These are phyloP conservation scores for Rhinocladiella similis DNA, from an alignment of 2,329 filamentous ascomycete species.

Conservation along the genomic window DNA sequence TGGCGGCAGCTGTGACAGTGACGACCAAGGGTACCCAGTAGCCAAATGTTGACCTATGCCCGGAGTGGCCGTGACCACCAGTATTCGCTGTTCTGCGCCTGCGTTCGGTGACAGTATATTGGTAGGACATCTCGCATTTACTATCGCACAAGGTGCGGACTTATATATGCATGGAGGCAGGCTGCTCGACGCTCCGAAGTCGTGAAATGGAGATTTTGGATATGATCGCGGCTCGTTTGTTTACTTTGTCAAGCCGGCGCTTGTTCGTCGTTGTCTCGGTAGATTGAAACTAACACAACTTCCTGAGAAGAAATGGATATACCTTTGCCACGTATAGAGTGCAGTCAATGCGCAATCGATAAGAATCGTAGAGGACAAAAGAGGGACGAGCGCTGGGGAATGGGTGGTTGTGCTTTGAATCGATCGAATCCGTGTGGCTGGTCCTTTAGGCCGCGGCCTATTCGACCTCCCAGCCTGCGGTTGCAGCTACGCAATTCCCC, in stretches of 20 bases:
- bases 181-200: background rate
- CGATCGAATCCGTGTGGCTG: slow-evolving; percentile 18
- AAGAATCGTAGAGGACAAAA: background rate
- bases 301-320: too few species aligned
- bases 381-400: background rate
- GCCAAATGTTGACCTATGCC: slow-evolving; percentile 47
- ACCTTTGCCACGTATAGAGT: background rate
- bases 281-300: too few species aligned
- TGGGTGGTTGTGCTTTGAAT: slow-evolving; percentile 3
- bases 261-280: background rate
- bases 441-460: slow-evolving; percentile 2
- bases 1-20: slow-evolving; percentile 83
- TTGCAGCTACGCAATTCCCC: slow-evolving; percentile 1
- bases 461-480: slow-evolving; percentile 5
- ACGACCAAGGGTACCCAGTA: slow-evolving; percentile 89
- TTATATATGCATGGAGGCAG: background rate
- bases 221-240: slow-evolving; percentile 6
- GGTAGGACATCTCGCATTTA: slow-evolving; percentile 22
- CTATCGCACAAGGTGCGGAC: background rate
- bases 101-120: slow-evolving; percentile 28
- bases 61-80: slow-evolving; percentile 42
- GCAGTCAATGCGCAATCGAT: background rate
- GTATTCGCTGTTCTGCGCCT: slow-evolving; percentile 21
- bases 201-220: background rate
- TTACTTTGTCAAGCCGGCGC: slow-evolving; percentile 20